Base-by-base conservation (phyloP, 495 filamentous ascomycete species). In the Saxophila tyrrhenica region DNA sequence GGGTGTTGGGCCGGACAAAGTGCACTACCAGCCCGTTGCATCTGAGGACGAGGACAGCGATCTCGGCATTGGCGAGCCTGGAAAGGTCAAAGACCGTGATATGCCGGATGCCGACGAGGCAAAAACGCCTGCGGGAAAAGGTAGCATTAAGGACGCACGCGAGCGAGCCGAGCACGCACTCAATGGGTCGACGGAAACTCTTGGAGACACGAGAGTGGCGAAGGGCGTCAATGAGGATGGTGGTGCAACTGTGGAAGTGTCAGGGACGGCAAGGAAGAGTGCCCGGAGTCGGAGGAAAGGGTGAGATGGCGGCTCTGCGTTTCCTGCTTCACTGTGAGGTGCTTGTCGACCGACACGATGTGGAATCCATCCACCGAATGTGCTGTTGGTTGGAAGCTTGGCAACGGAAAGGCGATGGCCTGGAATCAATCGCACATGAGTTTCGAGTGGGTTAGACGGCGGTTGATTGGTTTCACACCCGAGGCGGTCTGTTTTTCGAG, bases 1-100 rank as follows among this genome's bases (percentile, higher is more conserved):
- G 19, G 60, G 59, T 21, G 25, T 57, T 15, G 54, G 54, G 10
- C 47, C 58, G 17, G 58, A 61, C 9, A 15, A 38, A 19, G 41
- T 50, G 16, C 46, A 48, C 23, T 57, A 50, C 19, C 20, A 54
- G 29, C 53, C 57, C 11, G 25, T 17, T 2, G 13, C 22, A 1
- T 15, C 16, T 16, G 47, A 39, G 2, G 5, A 9, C 15, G 55
- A 52, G n/a, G n/a, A 43, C 16, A 9, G 10, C 24, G 25, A 19
- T 16, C 32, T 39, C 7, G 35, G 11, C 15, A 52, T 17, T 7
- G 35, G 20, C 16, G 35, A 52, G 23, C 19, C 20, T 17, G 38
- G 24, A 2, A 29, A 41, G 50, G 20, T 42, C 19, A 39, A 22
- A 11, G 48, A 35, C 23, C 3, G 5, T 3, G n/a, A 39, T 3